Conservation (phyloP, 768 basidiomycete genomes). For the Tulasnella sp. region DNA sequence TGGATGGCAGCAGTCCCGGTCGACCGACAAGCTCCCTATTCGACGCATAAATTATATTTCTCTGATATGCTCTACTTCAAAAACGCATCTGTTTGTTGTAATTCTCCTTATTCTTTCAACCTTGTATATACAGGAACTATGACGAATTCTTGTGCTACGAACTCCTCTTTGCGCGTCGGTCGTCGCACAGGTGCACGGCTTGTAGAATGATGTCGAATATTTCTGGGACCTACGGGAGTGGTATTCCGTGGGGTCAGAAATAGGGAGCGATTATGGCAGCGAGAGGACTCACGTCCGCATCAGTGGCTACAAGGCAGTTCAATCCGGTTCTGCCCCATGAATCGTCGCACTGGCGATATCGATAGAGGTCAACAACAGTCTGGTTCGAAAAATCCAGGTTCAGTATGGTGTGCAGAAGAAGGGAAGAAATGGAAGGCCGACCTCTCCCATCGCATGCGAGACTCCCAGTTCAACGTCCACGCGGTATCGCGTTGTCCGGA, state of each 20-base stretch:
- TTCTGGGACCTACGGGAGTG: conserved; percentile 34
- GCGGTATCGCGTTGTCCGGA: conserved; percentile 63
- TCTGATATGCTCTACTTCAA: background rate
- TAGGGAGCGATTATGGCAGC: background rate
- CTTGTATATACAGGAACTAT: background rate
- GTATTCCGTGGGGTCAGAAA: background rate
- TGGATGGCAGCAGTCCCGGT: conserved; percentile 58
- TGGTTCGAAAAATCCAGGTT: conserved; percentile 58
- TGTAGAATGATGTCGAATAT: conserved; percentile 38
- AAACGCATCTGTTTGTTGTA: background rate
- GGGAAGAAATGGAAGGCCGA: conserved; percentile 72
- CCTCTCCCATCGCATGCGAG: conserved; percentile 69
- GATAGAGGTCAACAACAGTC: conserved; percentile 79
- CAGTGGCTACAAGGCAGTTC: conserved; percentile 73
- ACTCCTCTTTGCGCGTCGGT: conserved; percentile 12
- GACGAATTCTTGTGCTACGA: background rate
- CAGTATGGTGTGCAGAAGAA: conserved; percentile 54
- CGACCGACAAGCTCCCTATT: conserved; percentile 28
- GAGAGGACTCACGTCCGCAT: conserved; percentile 60
- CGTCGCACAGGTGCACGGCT: conserved; percentile 36
- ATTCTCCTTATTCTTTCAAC: conserved; percentile 1
- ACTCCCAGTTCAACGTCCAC: conserved; percentile 83
- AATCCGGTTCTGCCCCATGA: conserved; percentile 74
- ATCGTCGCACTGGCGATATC: conserved; percentile 57
- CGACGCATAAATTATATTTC: conserved; percentile 14